A percentile compares a stretch with the other conserved stretches of the same genome.
Conservation (phyloP, 225 moss, liverwort and hornwort species). For the Neckera pumila region DNA sequence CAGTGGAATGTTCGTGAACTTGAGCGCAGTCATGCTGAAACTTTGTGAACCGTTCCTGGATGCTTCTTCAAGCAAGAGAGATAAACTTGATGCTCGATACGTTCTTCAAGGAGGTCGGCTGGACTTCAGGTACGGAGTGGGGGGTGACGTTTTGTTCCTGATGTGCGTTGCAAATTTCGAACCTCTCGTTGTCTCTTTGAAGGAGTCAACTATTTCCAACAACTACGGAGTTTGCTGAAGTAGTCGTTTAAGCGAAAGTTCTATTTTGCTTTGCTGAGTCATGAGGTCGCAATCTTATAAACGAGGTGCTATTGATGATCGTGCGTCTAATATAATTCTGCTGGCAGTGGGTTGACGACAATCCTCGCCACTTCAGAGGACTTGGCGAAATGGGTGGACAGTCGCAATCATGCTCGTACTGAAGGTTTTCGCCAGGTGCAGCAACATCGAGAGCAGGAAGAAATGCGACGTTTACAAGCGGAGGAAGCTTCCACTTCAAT, state of each 20-base stretch:
- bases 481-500: constrained; percentile 73
- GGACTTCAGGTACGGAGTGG: constrained; percentile 66
- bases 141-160: background rate
- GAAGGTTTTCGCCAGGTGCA: constrained; percentile 82
- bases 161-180: background rate
- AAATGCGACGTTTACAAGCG: constrained; percentile 73
- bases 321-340: background rate
- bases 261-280: background rate
- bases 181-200: background rate
- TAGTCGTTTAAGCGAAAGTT: background rate
- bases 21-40: constrained; percentile 91
- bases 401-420: constrained; percentile 53
- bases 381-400: constrained; percentile 83
- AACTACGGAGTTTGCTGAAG: background rate
- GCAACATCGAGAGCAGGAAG: constrained; percentile 76
- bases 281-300: background rate
- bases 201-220: background rate
- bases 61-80: constrained; percentile 48
- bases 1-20: constrained; percentile 86
- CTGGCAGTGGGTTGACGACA: constrained; percentile 78
- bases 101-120: constrained; percentile 72
- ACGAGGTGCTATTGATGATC: background rate
- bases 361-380: constrained; percentile 97
- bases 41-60: constrained; percentile 96
- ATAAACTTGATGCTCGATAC: constrained; percentile 80